Evolutionary conservation across 2,329 filamentous ascomycete species (phyloP), one percentile per base, ranked within the genome.

Genomic region (Cercospora brassicicola): DNA sequence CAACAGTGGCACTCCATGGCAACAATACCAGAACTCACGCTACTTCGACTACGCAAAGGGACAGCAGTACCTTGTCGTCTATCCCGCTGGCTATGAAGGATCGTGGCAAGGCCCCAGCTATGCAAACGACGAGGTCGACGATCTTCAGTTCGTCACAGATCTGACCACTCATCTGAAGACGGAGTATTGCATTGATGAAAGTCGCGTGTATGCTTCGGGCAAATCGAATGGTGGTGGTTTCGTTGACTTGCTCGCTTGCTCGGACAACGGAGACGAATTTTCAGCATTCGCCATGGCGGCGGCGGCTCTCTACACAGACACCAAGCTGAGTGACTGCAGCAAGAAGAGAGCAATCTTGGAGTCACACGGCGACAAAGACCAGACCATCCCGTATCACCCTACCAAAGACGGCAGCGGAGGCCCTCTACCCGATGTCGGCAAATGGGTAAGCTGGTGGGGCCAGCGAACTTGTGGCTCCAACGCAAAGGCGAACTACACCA

Each of bases 211-310:
- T 68, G 80, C 80, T 11, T 79, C 80, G 1, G 84, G 83, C 56
- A 87, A 88, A 71, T 87, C 81, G 71, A 87, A 88, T 59, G 86
- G 85, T 5, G 87, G 84, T 1, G 86, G 82, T 10, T 77, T 78
- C 39, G 81, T 82, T 2, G 81, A 80, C 23, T 72, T 81, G 1
- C 81, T 86, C 7, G 84, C 85, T 3, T 87, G 84, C 74, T 75
- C 72, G 6, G 67, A 75, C 51, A 78, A 83, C 33, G 72, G 80
- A 2, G 76, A 76, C 8, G 77, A 80, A 3, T 82, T 86, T 62
- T 84, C 84, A 6, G 84, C 84, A 0, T 86, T 86, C 69, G 84
- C 82, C 0, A 78, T 82, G 7, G 81, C 82, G 7, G 81, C 82
- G 1, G 83, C 82, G 5, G 84, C 83, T 3, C 82, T 80, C 56